Conservation (phyloP, 192 early-diverging fungal species). For the Backusella mclennaniae region DNA sequence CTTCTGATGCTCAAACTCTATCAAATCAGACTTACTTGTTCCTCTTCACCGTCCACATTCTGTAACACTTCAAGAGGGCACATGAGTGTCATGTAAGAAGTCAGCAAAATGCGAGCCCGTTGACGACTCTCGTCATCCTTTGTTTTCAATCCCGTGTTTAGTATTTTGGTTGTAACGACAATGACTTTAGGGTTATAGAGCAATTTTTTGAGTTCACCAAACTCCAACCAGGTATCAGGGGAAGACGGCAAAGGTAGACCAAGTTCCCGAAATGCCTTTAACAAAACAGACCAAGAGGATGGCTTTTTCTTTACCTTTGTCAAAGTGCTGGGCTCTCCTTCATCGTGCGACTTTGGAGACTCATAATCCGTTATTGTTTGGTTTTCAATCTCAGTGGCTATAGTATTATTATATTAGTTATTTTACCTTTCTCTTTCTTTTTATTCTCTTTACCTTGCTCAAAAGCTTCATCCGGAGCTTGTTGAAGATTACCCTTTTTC, state of each 20-base stretch:
- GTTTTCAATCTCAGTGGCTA: background rate
- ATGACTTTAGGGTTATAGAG: conserved; percentile 35
- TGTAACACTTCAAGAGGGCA: conserved; percentile 64
- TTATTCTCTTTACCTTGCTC: background rate
- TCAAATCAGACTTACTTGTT: conserved; percentile 46
- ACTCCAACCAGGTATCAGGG: conserved; percentile 19
- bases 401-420: background rate
- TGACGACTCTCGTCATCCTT: conserved; percentile 44
- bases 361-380: background rate
- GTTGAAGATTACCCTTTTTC: background rate
- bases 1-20: background rate
- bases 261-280: conserved; percentile 16
- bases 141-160: conserved; percentile 30
- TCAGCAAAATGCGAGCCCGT: conserved; percentile 63
- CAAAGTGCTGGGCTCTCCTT: background rate
- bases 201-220: conserved; percentile 29
- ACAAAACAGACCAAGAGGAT: conserved; percentile 9
- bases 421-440: background rate
- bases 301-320: background rate
- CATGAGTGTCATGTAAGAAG: conserved; percentile 67
- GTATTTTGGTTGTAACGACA: conserved; percentile 38
- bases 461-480: background rate
- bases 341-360: background rate
- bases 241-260: background rate
- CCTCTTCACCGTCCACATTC: conserved; percentile 40